Evolutionary conservation across 225 moss, liverwort and hornwort genomes (phyloP).

Genomic region (Bryum argenteum): DNA sequence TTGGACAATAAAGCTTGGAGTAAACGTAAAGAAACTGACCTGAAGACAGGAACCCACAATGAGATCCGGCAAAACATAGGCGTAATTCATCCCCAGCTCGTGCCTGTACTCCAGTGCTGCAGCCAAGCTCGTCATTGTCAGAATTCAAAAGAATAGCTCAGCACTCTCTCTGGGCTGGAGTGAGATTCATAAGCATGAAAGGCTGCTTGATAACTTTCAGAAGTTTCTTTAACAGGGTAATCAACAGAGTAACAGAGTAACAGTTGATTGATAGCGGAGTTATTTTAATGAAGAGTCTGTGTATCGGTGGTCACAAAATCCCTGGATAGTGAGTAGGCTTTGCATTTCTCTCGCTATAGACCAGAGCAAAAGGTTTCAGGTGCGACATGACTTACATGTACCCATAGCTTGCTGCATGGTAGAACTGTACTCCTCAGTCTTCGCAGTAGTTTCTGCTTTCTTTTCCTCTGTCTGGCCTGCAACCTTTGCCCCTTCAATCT

Average conservation of each 20-base stretch:
- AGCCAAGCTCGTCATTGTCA: constrained; percentile 24
- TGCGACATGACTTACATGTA: constrained; percentile 57
- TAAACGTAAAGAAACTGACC: constrained; percentile 47
- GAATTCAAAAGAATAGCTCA: constrained; percentile 11
- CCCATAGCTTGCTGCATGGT: constrained; percentile 89
- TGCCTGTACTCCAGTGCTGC: constrained; percentile 91
- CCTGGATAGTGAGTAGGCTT: not conserved
- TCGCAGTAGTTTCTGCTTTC: constrained; percentile 42
- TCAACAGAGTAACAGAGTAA: too few relatives aligned
- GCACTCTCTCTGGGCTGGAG: constrained; percentile 15
- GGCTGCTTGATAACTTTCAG: too few relatives aligned
- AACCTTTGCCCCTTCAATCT: too few relatives aligned
- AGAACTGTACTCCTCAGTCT: constrained; percentile 69
- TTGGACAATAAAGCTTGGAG: constrained; percentile 1
- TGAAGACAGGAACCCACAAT: constrained; percentile 97
- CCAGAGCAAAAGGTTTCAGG: constrained; percentile 5
- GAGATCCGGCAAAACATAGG: constrained; percentile 79
- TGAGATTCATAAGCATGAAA: not conserved
- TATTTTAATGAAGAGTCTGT: too few relatives aligned
- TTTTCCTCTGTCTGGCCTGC: constrained; percentile 36
- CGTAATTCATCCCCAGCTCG: constrained; percentile 95
- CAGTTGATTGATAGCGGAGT: too few relatives aligned
- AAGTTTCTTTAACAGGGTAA: too few relatives aligned
- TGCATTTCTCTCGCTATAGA: not conserved
- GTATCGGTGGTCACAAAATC: too few relatives aligned